Evolutionary conservation across 2,329 filamentous ascomycete genomes (phyloP), one percentile per base, ranked within the genome.

Genomic region (Colletotrichum musicola): DNA sequence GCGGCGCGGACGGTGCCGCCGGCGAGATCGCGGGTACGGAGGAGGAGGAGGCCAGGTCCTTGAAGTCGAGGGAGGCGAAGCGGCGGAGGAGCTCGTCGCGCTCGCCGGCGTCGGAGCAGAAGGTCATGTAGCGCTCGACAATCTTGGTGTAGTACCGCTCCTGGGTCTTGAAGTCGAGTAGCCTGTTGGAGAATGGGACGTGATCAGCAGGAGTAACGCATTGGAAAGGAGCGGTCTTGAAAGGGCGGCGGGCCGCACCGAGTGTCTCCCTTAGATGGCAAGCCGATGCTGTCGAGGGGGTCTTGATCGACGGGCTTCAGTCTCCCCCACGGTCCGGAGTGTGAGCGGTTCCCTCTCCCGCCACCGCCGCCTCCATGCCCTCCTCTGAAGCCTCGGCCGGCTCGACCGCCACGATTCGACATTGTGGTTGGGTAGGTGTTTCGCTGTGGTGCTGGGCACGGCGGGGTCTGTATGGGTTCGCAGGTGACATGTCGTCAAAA

Each of bases 231-330:
- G n/a, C n/a, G n/a, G n/a, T n/a, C n/a, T n/a, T n/a, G n/a, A 22
- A 51, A 51, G 25, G 30, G 42, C 12, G 12, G 35, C 44, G 16
- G 46, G 40, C 16, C 40, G 16, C 84, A 95, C 94, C 92, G 91
- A 55, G 86, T 92, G 79, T 98, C 95, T 60, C 95, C 95, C 77
- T 97, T 98, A 2, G 94, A 97, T 4, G 93, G 93, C 72, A 97
- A 86, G 1, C 95, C 95, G 73, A 97, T 92, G 69, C 85, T 87
- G 73, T 97, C 93, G 30, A 98, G 84, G 14, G 93, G 89, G 78
- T 98, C 94, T 65, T 89, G 83, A 51, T 91, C 88, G 69, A 91
- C 86, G 13, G 93, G 91, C 78, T 92, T 94, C 71, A 97, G 83
- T 71, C 92, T 86, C 68, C 87, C 88, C 89, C 91, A 93, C 72